Conservation (phyloP, 495 filamentous ascomycete genomes). For the Pseudevernia furfuracea region DNA sequence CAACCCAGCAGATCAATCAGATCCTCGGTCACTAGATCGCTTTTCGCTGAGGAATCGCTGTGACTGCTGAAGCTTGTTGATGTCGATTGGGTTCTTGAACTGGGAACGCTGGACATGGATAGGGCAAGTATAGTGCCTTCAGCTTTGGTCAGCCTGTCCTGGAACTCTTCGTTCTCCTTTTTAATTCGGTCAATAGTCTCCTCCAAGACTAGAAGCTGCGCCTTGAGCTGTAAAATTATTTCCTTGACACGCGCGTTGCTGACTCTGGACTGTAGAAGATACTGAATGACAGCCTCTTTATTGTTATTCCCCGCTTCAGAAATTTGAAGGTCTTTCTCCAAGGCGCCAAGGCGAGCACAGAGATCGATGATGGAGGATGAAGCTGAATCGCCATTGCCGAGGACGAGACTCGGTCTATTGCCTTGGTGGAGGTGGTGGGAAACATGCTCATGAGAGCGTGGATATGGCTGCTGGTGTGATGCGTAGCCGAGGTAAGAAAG, state of each 20-base stretch:
- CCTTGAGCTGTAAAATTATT: not conserved
- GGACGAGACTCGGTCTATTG: not conserved
- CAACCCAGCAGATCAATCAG: conserved; percentile 1
- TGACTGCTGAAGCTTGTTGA: not conserved
- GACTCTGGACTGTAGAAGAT: not conserved
- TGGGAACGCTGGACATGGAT: not conserved
- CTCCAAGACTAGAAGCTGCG: not conserved
- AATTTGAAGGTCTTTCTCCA: conserved; percentile 5
- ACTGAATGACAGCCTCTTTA: not conserved
- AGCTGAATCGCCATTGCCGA: not conserved
- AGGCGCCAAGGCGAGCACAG: not conserved
- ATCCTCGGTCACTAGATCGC: not conserved
- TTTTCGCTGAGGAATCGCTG: not conserved
- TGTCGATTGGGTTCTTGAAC: not conserved
- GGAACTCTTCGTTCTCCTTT: not conserved
- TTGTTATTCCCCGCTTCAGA: not conserved
- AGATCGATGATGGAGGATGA: not conserved
- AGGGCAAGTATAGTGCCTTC: not conserved
- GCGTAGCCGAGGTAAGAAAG: not conserved
- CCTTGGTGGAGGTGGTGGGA: not conserved
- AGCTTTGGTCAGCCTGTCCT: conserved; percentile 1
- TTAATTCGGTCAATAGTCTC: not conserved
- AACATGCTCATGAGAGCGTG: not conserved
- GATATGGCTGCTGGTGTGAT: not conserved
- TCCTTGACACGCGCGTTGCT: not conserved